A percentile compares a stretch with the other conserved stretches of the same genome.
Conservation (phyloP, 495 filamentous ascomycete species). For the Podospora pseudopauciseta region DNA sequence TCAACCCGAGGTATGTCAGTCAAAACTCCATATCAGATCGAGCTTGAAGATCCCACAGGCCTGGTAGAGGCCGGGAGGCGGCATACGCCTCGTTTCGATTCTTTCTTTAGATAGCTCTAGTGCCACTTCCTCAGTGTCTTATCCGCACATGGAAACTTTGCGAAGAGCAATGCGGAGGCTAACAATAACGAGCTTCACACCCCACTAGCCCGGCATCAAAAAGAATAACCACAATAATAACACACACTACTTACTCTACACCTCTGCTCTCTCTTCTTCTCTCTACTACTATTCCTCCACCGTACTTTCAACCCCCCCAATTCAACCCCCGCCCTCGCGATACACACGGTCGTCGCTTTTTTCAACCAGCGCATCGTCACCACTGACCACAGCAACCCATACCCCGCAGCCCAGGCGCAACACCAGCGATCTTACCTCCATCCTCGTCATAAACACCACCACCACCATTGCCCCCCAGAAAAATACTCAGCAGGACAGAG, state of each 20-base stretch:
- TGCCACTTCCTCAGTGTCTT: background rate
- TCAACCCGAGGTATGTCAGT: background rate
- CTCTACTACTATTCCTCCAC: background rate
- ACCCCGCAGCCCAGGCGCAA: background rate
- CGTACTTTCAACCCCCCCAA: background rate
- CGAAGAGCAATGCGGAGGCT: background rate
- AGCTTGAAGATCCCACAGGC: background rate
- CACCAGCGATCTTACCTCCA: slow-evolving; percentile 14
- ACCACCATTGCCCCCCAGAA: background rate
- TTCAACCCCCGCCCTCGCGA: background rate
- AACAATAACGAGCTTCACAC: background rate
- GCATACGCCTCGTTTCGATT: background rate
- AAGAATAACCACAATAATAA: background rate
- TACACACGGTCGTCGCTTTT: background rate
- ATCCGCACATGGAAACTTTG: too few relatives aligned
- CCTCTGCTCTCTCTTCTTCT: background rate
- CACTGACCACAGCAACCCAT: background rate
- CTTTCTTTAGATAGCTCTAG: background rate
- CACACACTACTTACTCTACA: background rate
- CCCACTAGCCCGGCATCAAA: background rate
- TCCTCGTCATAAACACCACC: slow-evolving; percentile 5
- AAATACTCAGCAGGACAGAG: slow-evolving; percentile 12
- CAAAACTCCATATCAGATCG: background rate
- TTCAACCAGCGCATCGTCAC: background rate
- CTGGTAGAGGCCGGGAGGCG: background rate